phyloP scores from a whole-genome alignment of 768 basidiomycete species.

The Mycena kentingensis region DNA sequence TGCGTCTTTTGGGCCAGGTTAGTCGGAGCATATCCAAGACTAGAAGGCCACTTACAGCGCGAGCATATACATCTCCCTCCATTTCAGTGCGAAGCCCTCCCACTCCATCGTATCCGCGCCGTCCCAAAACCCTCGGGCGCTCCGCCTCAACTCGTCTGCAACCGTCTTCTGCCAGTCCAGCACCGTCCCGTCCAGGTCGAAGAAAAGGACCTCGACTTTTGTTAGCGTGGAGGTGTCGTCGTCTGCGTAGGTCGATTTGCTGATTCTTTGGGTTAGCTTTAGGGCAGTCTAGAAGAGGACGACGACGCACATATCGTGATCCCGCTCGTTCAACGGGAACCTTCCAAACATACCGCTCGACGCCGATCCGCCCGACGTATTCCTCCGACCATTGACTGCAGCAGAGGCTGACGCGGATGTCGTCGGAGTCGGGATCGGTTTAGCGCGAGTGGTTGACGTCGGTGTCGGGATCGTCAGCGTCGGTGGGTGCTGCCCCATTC shows the following conservation, averaged over 20 bases:
- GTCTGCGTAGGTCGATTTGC: constrained; percentile 7
- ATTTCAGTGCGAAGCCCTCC: constrained; percentile 15
- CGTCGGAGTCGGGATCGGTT: background rate
- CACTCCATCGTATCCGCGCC: constrained; percentile 9
- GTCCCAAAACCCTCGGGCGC: constrained; percentile 8
- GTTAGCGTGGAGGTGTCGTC: constrained; percentile 17
- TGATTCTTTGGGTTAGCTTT: background rate
- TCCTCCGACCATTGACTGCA: background rate
- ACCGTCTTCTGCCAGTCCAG: constrained; percentile 19
- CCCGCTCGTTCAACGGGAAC: constrained; percentile 19
- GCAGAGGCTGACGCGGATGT: constrained; percentile 5
- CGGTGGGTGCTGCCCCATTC: constrained; percentile 12
- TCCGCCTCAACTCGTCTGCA: constrained; percentile 9
- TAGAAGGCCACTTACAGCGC: constrained; percentile 2
- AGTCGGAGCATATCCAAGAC: background rate
- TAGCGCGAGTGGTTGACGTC: background rate
- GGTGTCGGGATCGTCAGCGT: background rate
- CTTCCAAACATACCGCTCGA: constrained; percentile 6
- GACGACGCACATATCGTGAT: constrained; percentile 9
- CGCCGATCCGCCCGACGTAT: background rate
- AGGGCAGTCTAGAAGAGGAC: background rate
- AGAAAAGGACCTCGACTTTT: constrained; percentile 19
- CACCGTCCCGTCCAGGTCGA: constrained; percentile 21
- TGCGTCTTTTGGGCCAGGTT: constrained; percentile 3
- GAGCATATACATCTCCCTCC: constrained; percentile 14